Base-by-base conservation (phyloP, 2,329 filamentous ascomycete species). In the Pseudocercospora crystallina region DNA sequence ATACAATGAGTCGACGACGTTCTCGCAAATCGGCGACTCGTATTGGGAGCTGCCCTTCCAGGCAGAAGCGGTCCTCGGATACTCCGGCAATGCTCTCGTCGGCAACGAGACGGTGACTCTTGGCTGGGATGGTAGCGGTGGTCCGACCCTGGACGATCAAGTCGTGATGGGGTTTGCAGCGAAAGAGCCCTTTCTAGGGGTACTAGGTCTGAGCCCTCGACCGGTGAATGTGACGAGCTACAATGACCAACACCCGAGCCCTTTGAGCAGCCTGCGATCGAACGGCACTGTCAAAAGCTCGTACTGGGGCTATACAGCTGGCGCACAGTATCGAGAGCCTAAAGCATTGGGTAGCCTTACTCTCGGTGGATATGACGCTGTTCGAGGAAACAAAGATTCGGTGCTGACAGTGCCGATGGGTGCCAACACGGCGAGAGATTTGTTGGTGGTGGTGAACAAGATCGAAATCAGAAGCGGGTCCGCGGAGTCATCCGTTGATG, bases 291-390 rank as follows among this genome's bases (percentile, higher is more conserved):
- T 53, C 14, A 78, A 50, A 79, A 80, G 8, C 73, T 71, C 49
- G 86, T 90, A 42, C 83, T 90, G 86, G 64, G 86, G 84, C 44
- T 90, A 84, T 66, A 89, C 87, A 3, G 86, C 86, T 36, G 87
- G 87, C n/a, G 85, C 85, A n/a, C 78, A 79, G 54, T 90, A 90
- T 63, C 77, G 84, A 26, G 36, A 58, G 14, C 47, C 56, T 5
- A 31, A 13, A 33, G 31, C 31, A 38, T 36, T 32, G 12, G 57
- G 49, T 8, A 58, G 50, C 2, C 57, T 74, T 9, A 69, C 69
- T 0, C 47, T 75, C 2, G 71, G 71, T 43, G 72, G 72, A 5
- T 45, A 49, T 26, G 72, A 76, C 53, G 59, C 63, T 14, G 67
- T 65, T 1, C 67, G 71, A 13, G 69, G 71, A 51, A 34, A 62